These are phyloP conservation scores for Taiozyma onychis DNA, from an alignment of 1,139 yeast species.

Conservation along the genomic window DNA sequence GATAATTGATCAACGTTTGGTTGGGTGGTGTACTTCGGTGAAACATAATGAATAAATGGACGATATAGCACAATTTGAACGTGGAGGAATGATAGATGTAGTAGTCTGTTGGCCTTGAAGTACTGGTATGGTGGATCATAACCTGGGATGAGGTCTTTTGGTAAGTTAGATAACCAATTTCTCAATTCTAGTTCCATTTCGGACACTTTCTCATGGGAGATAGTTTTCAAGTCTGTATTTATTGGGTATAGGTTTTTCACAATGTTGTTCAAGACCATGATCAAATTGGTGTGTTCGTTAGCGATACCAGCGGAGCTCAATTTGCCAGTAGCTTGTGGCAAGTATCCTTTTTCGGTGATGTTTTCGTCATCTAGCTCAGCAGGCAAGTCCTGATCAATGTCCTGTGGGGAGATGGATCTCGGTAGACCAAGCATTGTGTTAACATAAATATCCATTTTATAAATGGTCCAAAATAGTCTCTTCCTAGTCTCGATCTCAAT, in stretches of 20 bases:
- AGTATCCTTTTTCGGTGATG: slow-evolving; percentile 50
- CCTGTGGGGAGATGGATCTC: slow-evolving; percentile 62
- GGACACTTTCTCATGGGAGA: slow-evolving; percentile 53
- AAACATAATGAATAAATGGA: slow-evolving; percentile 83
- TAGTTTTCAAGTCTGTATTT: slow-evolving; percentile 29
- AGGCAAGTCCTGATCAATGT: slow-evolving; percentile 86
- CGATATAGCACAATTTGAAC: slow-evolving; percentile 83
- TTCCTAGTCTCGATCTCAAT: slow-evolving; percentile 83
- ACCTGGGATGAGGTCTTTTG: slow-evolving; percentile 70
- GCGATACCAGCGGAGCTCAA: slow-evolving; percentile 78
- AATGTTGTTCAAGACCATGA: slow-evolving; percentile 52
- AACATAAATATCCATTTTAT: slow-evolving; percentile 87
- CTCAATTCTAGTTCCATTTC: slow-evolving; percentile 68
- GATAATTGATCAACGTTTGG: slow-evolving; percentile 42
- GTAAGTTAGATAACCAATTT: slow-evolving; percentile 70
- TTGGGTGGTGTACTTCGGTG: slow-evolving; percentile 32
- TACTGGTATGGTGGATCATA: slow-evolving; percentile 58
- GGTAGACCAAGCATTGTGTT: slow-evolving; percentile 90
- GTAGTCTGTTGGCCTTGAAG: slow-evolving; percentile 66
- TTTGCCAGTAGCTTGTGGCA: slow-evolving; percentile 33
- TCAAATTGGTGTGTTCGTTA: slow-evolving; percentile 74
- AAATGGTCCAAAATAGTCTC: slow-evolving; percentile 81
- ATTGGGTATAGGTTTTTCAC: slow-evolving; percentile 54
- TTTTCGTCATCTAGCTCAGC: slow-evolving; percentile 83
- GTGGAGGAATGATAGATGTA: slow-evolving; percentile 76